Conservation (phyloP, 2,329 filamentous ascomycete genomes). For the Colletotrichum sp. region DNA sequence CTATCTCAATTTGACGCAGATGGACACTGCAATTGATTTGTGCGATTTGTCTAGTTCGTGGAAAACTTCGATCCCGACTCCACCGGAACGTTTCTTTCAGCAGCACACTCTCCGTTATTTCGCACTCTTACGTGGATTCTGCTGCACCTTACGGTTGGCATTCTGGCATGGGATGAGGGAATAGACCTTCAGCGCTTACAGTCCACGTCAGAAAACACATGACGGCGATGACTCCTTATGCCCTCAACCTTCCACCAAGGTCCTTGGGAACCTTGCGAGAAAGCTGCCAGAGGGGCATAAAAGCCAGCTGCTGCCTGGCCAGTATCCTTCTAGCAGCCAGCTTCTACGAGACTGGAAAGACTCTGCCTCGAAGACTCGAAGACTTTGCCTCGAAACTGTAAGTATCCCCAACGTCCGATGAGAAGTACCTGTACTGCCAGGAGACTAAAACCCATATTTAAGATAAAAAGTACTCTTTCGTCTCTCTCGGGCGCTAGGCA, state of each 20-base stretch:
- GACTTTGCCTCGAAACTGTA: neutral
- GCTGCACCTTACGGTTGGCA: neutral
- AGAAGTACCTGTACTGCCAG: neutral
- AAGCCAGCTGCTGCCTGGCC: neutral
- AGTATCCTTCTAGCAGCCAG: rapidly evolving
- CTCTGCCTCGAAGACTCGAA: neutral
- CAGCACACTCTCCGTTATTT: neutral
- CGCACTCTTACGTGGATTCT: neutral
- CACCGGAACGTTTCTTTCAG: neutral
- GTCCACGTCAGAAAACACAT: neutral
- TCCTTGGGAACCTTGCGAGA: neutral
- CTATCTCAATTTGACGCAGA: neutral
- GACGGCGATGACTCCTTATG: neutral
- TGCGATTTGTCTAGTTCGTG: neutral
- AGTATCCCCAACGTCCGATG: neutral
- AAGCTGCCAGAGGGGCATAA: neutral
- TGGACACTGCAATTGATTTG: neutral
- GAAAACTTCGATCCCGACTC: neutral
- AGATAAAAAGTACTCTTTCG: neutral
- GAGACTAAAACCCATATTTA: neutral
- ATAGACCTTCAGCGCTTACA: neutral
- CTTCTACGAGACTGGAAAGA: neutral
- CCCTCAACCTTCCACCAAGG: neutral
- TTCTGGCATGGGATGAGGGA: neutral
- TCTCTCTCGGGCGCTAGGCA: neutral